Base-by-base conservation (phyloP, 805 yeast species). In the Candida broadrunensis region DNA sequence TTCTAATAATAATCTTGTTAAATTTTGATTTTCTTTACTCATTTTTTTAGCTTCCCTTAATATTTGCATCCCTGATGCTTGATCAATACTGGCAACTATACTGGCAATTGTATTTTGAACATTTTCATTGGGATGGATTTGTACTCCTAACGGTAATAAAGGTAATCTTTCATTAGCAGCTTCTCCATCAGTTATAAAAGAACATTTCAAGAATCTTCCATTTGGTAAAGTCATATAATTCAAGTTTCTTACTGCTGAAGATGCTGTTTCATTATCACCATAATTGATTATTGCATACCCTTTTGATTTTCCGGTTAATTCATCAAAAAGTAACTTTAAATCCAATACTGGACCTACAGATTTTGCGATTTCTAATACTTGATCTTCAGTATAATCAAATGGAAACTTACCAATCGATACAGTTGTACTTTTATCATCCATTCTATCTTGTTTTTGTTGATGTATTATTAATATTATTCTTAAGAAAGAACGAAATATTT, bases 311-410 rank as follows among this genome's bases (percentile, higher is more conserved):
- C 97, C 97, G 0, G 96, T 89, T 40, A 81, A 82, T 33, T 86
- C 83, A 59, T 91, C 97, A 58, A 90, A 88, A 60, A 88, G 74
- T 55, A 91, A 73, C 56, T 83, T 82, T 44, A 88, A 67, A 41
- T 77, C 79, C 19, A 77, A 75, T 2, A 91, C 91, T 0, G 97
- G 96, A 1, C 97, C 98, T 2, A 88, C 93, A 2, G 95, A 81
- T 42, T 75, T 72, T 45, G 95, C 95, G 12, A 91, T 78, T 47
- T 87, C 95, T 49, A 78, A 63, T n/a, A 91, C 83, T 60, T 90
- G 97, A 52, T 88, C 95, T 58, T 91, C 98, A 0, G 97, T 86
- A 55, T 86, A 88, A 33, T 91, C 97, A 57, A 82, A 88, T 1
- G 98, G 98, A 29, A 91, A 85, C 13, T 88, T 83, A 3, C 96